Evolutionary conservation across 208 protist species (phyloP).

Genomic region (Trypanosoma rangeli): DNA sequence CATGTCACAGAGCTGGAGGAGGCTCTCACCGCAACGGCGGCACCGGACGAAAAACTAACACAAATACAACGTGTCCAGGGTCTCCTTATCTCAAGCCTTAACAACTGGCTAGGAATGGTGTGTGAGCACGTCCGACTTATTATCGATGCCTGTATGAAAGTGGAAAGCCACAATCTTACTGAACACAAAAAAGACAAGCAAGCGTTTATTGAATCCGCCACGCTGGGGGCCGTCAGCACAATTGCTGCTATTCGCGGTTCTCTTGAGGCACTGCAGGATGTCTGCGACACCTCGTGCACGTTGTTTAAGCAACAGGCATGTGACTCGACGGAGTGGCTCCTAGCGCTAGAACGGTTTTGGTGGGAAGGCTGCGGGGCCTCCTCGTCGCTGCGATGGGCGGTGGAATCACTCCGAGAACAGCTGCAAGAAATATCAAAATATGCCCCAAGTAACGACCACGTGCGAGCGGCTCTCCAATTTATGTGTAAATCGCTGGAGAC

Average conservation of each 20-base stretch:
- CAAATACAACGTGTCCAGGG: constrained; percentile 28
- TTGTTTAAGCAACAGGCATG: constrained; percentile 4
- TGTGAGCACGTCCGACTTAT: constrained; percentile 56
- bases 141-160: constrained; percentile 51
- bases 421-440: constrained; percentile 38
- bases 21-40: constrained; percentile 5
- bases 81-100: constrained; percentile 36
- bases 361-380: constrained; percentile 52
- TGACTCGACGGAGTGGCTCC: constrained; percentile 34
- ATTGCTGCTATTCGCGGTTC: constrained; percentile 29
- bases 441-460: constrained; percentile 33
- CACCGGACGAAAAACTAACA: constrained; percentile 2
- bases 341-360: constrained; percentile 63
- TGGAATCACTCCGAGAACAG: constrained; percentile 21
- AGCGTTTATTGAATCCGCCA: constrained; percentile 5
- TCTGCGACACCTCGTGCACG: constrained; percentile 18
- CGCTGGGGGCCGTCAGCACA: neutral
- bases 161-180: neutral
- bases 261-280: constrained; percentile 34
- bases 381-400: constrained; percentile 22
- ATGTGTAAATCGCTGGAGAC: constrained; percentile 24
- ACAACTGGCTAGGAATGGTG: constrained; percentile 56
- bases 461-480: constrained; percentile 47
- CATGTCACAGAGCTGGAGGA: constrained; percentile 39
- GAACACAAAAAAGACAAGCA: neutral